Percentiles rank a stretch among this genome's conserved stretches.
phyloP scores from a whole-genome alignment of 2,329 filamentous ascomycete species.

The Apiospora aurea region DNA sequence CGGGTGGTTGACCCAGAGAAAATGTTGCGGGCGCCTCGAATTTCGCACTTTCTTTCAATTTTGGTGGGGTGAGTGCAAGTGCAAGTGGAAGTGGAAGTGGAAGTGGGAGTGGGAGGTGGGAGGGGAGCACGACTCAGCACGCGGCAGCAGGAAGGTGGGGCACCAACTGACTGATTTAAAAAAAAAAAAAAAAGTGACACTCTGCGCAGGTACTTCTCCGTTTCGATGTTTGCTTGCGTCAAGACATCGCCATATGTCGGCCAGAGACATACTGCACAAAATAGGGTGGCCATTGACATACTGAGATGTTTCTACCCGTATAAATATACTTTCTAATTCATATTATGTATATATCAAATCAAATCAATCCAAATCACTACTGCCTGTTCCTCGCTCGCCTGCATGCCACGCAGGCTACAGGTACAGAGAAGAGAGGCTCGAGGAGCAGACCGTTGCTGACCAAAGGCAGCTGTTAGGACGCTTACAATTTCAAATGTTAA shows the following conservation, averaged over 20 bases:
- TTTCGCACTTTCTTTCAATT: conserved; percentile 29
- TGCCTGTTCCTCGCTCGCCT: neutral
- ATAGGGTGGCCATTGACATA: no score
- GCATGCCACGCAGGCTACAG: neutral
- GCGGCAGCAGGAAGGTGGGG: neutral
- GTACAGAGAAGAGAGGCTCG: neutral
- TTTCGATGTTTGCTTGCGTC: no score
- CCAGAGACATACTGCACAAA: no score
- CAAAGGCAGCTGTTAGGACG: neutral
- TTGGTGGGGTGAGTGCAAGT: conserved; percentile 28
- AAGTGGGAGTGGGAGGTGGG: neutral
- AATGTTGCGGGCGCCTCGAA: conserved; percentile 25
- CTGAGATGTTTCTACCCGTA: neutral
- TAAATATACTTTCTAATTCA: neutral
- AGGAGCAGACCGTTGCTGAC: neutral
- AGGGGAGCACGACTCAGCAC: conserved; percentile 1
- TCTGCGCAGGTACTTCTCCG: neutral
- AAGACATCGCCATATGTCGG: no score
- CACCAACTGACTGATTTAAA: no score
- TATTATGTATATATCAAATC: neutral
- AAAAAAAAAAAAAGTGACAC: neutral
- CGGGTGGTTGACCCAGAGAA: conserved; percentile 15
- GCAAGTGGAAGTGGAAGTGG: no score
- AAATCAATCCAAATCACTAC: neutral
- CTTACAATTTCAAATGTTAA: neutral